Conservation (phyloP, 139 green algal species). For the Diplosphaera chodatii region DNA sequence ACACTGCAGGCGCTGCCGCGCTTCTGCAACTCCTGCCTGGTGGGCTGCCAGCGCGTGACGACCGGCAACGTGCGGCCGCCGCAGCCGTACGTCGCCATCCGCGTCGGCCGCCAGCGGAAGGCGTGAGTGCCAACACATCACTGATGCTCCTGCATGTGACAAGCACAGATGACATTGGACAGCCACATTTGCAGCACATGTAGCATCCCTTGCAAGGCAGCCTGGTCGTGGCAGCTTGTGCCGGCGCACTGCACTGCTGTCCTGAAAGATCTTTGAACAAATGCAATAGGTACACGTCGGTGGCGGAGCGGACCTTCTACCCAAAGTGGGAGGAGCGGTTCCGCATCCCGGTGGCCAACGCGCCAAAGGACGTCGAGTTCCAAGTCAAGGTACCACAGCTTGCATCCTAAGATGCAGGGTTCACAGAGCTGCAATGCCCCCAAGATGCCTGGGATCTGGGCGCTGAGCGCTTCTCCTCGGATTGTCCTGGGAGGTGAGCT, state of each 20-base stretch:
- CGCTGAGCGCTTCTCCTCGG: too few relatives aligned
- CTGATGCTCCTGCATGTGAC: too few relatives aligned
- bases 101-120: background rate
- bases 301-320: background rate
- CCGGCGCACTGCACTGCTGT: too few relatives aligned
- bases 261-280: too few relatives aligned
- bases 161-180: too few relatives aligned
- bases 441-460: too few relatives aligned
- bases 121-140: too few relatives aligned
- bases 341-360: background rate
- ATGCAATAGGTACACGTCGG: background rate
- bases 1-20: background rate
- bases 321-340: background rate
- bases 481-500: too few relatives aligned
- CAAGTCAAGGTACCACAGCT: background rate
- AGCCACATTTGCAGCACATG: too few relatives aligned
- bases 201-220: too few relatives aligned
- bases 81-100: background rate
- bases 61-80: background rate
- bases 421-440: too few relatives aligned
- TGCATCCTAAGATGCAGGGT: background rate
- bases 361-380: background rate
- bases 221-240: too few relatives aligned
- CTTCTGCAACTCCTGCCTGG: background rate
- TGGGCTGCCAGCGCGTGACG: background rate